Evolutionary conservation across 2,329 filamentous ascomycete species (phyloP), one percentile per base, ranked within the genome.

Genomic region (Chaetoscypha palmicola): DNA sequence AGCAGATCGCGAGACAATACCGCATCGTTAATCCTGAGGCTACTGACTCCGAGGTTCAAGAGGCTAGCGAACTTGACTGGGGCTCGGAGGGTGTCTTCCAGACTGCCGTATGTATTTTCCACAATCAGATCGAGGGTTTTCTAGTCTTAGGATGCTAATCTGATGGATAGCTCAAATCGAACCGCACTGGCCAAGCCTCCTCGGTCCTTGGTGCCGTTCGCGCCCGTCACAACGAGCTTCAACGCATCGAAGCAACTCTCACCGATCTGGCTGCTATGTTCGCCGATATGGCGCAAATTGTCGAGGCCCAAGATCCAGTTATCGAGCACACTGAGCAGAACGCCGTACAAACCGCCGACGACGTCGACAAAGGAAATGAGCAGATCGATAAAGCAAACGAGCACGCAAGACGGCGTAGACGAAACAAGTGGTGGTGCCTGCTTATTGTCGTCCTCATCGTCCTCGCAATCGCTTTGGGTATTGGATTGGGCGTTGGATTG

Each of bases 351-450:
- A 82, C 84, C 10, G 74, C 74, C 49, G 69, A 77, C 48, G 76
- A 89, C 60, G 74, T 86, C 40, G 72, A 83, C 55, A 73, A 79
- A 52, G 86, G 77, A 54, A 87, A 86, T 64, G 69, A 71, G 48
- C 75, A 91, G 55, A 76, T 91, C 48, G 73, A 74, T 54, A 72
- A 77, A 59, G 85, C 81, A 47, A 85, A 83, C 54, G 71, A 76
- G 51, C 75, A 76, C 56, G 85, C 84, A 38, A 72, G 76, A 53
- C 73, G 77, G 55, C 74, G 77, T 55, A 76, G 84, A 57, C 85
- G 80, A 70, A 76, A 87, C 66, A 91, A 91, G 72, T 90, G 86
- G 86, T 88, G 77, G 75, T 86, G 82, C 60, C 68, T 86, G 49
- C 66, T 79, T 49, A 69, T 89, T 47, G 68, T 70, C 37, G 54